Evolutionary conservation across 2,329 filamentous ascomycete species (phyloP).

Genomic region (Shiraia sp.): DNA sequence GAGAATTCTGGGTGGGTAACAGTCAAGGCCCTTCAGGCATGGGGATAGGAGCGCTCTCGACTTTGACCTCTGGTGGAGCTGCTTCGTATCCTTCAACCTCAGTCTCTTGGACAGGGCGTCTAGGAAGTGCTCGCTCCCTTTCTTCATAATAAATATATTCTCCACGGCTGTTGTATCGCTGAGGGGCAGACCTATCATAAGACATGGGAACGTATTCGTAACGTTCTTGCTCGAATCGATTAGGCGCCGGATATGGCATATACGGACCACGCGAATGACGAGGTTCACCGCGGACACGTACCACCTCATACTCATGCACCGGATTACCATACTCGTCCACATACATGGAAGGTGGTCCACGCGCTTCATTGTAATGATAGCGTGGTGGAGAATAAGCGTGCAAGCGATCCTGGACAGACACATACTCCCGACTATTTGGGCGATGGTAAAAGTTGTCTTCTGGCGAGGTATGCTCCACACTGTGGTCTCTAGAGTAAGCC

Average conservation of each 20-base stretch:
- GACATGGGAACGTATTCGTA: constrained; percentile 35
- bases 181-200: constrained; percentile 32
- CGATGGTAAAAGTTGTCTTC: constrained; percentile 33
- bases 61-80: constrained; percentile 28
- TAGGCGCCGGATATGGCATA: constrained; percentile 18
- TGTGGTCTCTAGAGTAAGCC: constrained; percentile 38
- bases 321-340: constrained; percentile 38
- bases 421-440: constrained; percentile 32
- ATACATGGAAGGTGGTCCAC: constrained; percentile 34
- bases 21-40: constrained; percentile 16
- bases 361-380: constrained; percentile 35
- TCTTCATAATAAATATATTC: constrained; percentile 41
- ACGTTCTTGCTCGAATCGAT: constrained; percentile 34
- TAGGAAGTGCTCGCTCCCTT: constrained; percentile 25
- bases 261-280: constrained; percentile 24
- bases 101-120: constrained; percentile 19
- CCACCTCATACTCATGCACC: constrained; percentile 35
- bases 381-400: constrained; percentile 34
- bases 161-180: constrained; percentile 28
- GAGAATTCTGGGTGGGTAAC: not conserved
- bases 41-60: constrained; percentile 24
- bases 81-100: constrained; percentile 33
- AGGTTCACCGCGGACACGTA: constrained; percentile 34
- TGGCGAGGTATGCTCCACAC: constrained; percentile 30
- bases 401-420: constrained; percentile 39